Percentiles rank a stretch among this genome's conserved stretches.
These are phyloP conservation scores for Fusarium oligoseptatum DNA, from an alignment of 2,329 filamentous ascomycete species.

Conservation along the genomic window DNA sequence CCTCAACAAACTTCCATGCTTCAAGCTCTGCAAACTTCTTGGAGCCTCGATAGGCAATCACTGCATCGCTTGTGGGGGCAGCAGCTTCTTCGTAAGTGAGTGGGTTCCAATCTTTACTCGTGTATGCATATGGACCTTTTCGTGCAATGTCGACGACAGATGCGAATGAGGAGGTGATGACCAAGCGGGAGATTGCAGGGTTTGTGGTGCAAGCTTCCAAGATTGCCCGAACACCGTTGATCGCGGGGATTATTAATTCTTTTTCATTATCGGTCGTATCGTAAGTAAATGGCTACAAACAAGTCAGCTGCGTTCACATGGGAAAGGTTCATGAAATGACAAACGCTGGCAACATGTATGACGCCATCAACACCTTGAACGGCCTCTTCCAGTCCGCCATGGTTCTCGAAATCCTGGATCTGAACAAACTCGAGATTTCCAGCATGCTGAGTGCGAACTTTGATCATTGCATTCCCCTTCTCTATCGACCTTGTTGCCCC, in stretches of 20 bases:
- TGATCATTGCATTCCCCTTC: slow-evolving; percentile 52
- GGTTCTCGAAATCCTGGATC: slow-evolving; percentile 57
- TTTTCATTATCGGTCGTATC: slow-evolving; percentile 59
- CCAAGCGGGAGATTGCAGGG: slow-evolving; percentile 48
- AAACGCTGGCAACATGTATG: slow-evolving; percentile 60
- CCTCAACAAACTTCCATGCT: slow-evolving; percentile 52
- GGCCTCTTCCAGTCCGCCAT: slow-evolving; percentile 52
- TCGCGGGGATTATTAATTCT: slow-evolving; percentile 60
- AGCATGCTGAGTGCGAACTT: slow-evolving; percentile 52
- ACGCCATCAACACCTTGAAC: slow-evolving; percentile 58
- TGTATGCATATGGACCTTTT: slow-evolving; percentile 64
- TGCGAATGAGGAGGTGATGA: slow-evolving; percentile 78
- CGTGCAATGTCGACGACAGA: slow-evolving; percentile 67
- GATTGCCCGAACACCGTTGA: slow-evolving; percentile 59
- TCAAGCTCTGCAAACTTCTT: slow-evolving; percentile 54
- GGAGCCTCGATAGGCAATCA: slow-evolving; percentile 50
- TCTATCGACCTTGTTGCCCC: slow-evolving; percentile 48
- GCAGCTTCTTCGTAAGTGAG: slow-evolving; percentile 65
- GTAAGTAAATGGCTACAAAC: slow-evolving; percentile 57
- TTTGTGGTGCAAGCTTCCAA: slow-evolving; percentile 50
- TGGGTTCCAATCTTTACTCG: slow-evolving; percentile 69
- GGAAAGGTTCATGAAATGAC: slow-evolving; percentile 4
- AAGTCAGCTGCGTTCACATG: background rate
- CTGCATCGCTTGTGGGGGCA: slow-evolving; percentile 55
- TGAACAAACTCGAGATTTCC: slow-evolving; percentile 57